Percentiles rank a stretch among this genome's conserved stretches.
Evolutionary conservation across 2,329 filamentous ascomycete species (phyloP).

Genomic region (Didymella glomerata): DNA sequence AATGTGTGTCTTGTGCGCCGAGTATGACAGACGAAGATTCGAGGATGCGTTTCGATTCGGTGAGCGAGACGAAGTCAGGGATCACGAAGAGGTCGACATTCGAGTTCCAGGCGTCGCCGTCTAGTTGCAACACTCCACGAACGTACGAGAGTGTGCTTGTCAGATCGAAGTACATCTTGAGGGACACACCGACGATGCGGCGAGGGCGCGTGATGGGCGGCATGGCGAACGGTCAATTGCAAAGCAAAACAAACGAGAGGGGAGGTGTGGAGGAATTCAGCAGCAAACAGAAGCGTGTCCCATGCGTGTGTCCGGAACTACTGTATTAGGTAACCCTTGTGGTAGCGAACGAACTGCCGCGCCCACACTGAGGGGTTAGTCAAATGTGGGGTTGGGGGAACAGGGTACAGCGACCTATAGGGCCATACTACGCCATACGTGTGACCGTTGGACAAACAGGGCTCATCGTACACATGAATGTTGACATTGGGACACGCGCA

Average conservation of each 20-base stretch:
- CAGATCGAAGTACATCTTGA: conserved; percentile 83
- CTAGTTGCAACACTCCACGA: conserved; percentile 53
- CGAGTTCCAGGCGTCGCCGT: conserved; percentile 62
- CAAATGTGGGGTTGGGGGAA: background rate
- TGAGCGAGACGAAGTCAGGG: conserved; percentile 76
- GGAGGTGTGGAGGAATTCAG: background rate
- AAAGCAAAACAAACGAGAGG: background rate
- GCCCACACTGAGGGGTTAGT: conserved; percentile 1
- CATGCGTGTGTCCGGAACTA: background rate
- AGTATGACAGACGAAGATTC: conserved; percentile 64
- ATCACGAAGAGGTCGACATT: conserved; percentile 77
- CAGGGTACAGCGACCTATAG: background rate
- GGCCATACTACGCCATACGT: background rate
- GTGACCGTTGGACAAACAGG: conserved; percentile 3
- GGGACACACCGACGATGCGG: conserved; percentile 75
- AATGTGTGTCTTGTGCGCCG: conserved; percentile 80
- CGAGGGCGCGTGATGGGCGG: conserved; percentile 55
- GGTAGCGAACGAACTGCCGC: background rate
- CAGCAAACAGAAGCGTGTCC: background rate
- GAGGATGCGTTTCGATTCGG: conserved; percentile 61
- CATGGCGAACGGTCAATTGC: conserved; percentile 28
- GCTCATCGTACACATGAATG: conserved; percentile 9
- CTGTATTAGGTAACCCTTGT: conserved; percentile 8
- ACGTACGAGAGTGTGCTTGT: conserved; percentile 64
- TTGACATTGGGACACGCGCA: conserved; percentile 8